Percentiles rank a stretch among this genome's conserved stretches.
Evolutionary conservation across 352 stramenopile genomes (phyloP).

Genomic region (Phytophthora melonis): DNA sequence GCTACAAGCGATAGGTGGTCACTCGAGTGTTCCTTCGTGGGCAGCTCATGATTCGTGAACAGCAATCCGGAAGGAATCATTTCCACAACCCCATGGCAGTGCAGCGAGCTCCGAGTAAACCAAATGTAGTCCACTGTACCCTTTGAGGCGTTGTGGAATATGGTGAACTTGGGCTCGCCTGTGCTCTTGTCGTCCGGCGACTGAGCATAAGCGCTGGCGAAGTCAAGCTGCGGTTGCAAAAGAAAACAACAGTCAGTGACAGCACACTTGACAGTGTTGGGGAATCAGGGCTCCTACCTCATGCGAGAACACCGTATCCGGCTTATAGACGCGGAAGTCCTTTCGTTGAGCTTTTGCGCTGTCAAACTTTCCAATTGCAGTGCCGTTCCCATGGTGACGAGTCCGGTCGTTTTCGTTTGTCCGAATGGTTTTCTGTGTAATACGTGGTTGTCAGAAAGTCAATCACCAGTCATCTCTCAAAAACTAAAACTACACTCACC

Average conservation of each 20-base stretch:
- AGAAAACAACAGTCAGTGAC: conserved; percentile 6
- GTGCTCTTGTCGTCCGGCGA: conserved; percentile 52
- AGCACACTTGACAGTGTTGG: not conserved
- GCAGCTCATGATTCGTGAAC: conserved; percentile 58
- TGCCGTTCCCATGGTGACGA: conserved; percentile 52
- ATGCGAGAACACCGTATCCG: conserved; percentile 31
- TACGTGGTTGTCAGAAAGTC: not conserved
- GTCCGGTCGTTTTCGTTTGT: conserved; percentile 46
- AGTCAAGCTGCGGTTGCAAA: conserved; percentile 42
- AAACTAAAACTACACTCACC: conserved; percentile 16
- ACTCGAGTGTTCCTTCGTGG: conserved; percentile 63
- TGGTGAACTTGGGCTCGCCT: conserved; percentile 79
- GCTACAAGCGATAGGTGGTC: conserved; percentile 78
- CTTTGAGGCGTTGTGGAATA: conserved; percentile 69
- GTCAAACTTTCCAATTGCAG: conserved; percentile 52
- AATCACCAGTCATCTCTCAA: not conserved
- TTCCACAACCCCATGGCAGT: conserved; percentile 74
- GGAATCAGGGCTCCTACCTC: conserved; percentile 36
- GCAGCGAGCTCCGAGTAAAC: conserved; percentile 56
- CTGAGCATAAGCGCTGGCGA: conserved; percentile 77
- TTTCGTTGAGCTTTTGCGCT: conserved; percentile 18
- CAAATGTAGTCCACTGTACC: conserved; percentile 79
- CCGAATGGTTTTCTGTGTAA: conserved; percentile 39
- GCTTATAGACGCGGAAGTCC: conserved; percentile 33
- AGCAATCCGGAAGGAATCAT: conserved; percentile 62